A percentile compares a stretch with the other conserved stretches of the same genome.
Conservation (phyloP, 1,284 basidiomycete species). For the Testicularia cyperi region DNA sequence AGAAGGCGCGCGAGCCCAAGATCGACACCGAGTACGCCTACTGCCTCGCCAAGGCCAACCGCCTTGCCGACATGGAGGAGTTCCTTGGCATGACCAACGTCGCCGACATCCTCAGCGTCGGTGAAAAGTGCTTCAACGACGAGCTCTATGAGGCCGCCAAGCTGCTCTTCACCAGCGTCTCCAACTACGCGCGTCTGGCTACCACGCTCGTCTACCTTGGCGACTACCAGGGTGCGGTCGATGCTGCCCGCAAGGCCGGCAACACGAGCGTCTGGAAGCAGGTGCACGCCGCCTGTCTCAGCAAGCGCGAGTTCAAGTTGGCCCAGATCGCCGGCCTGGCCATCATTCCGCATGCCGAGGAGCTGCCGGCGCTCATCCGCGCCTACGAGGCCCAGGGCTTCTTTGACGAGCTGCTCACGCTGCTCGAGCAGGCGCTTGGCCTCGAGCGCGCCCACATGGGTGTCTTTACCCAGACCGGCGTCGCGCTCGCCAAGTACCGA, state of each 20-base stretch:
- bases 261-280: constrained; percentile 99
- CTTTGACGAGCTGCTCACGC: constrained; percentile 88
- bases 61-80: constrained; percentile 78
- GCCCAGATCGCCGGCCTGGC: constrained; percentile 74
- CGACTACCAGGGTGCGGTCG: constrained; percentile 96
- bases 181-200: constrained; percentile 96
- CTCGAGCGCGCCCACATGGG: constrained; percentile 89
- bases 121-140: constrained; percentile 99
- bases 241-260: constrained; percentile 96
- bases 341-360: constrained; percentile 70
- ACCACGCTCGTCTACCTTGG: constrained; percentile 98
- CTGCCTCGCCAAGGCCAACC: constrained; percentile 59
- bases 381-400: constrained; percentile 88
- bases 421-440: constrained; percentile 89
- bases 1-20: constrained; percentile 91
- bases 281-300: constrained; percentile 96
- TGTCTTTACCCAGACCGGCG: constrained; percentile 86
- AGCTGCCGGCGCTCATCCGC: constrained; percentile 77
- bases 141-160: constrained; percentile 97
- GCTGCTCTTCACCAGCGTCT: constrained; percentile 91
- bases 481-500: constrained; percentile 92
- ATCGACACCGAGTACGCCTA: constrained; percentile 78
- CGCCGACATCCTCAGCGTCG: constrained; percentile 89
- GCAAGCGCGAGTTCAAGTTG: constrained; percentile 93
- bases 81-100: constrained; percentile 99